phyloP scores from a whole-genome alignment of 257 asterid species.

The Parsonsia alboflavescens region DNA sequence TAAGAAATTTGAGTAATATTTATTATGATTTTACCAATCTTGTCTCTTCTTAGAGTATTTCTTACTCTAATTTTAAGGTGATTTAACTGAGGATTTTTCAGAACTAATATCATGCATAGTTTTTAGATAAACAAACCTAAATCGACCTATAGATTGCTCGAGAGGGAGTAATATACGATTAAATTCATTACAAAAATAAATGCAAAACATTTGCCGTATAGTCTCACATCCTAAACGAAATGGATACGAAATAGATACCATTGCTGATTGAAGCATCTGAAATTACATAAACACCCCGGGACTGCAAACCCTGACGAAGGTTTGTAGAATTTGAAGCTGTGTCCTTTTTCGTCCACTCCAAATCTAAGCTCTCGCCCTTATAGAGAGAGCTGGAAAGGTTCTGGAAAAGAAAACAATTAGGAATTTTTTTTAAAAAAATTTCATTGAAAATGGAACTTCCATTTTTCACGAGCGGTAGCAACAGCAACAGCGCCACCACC shows the following conservation, averaged over 20 bases:
- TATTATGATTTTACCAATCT: too few relatives aligned
- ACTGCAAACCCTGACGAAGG: background rate
- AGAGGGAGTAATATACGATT: too few relatives aligned
- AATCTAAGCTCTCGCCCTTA: background rate
- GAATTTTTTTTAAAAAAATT: background rate
- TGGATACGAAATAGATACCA: background rate
- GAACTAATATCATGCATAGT: too few relatives aligned
- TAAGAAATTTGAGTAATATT: too few relatives aligned
- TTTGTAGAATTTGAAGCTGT: background rate
- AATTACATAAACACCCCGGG: slow-evolving; percentile 10
- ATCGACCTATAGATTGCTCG: too few relatives aligned
- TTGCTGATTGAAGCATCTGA: background rate
- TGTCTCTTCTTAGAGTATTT: too few relatives aligned
- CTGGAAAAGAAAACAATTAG: slow-evolving; percentile 4
- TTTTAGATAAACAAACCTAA: too few relatives aligned
- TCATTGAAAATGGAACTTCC: slow-evolving; percentile 62
- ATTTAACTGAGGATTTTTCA: too few relatives aligned
- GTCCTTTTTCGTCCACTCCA: slow-evolving; percentile 16
- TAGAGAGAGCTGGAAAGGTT: slow-evolving; percentile 9
- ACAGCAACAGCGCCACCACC: slow-evolving; percentile 41
- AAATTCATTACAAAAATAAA: too few relatives aligned
- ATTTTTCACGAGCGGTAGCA: slow-evolving; percentile 52
- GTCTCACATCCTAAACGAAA: too few relatives aligned
- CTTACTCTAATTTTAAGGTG: too few relatives aligned
- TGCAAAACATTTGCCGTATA: too few relatives aligned